phyloP scores from a whole-genome alignment of 495 filamentous ascomycete genomes.

The Daldinia loculata region DNA sequence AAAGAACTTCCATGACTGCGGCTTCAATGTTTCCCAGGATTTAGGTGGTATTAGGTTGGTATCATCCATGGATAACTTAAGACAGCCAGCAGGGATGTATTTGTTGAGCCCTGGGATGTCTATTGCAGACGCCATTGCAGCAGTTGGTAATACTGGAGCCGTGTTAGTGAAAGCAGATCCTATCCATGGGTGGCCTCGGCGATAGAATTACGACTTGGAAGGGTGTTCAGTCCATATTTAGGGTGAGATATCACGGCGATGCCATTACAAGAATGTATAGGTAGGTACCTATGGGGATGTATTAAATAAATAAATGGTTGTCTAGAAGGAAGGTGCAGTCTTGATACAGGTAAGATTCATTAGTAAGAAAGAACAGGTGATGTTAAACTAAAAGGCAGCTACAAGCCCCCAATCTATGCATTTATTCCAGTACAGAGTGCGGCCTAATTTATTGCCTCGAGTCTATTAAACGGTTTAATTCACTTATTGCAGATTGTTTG shows the following conservation, averaged over 20 bases:
- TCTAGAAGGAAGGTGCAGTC: not conserved
- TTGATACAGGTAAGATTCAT: conserved; percentile 7
- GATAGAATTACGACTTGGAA: not conserved
- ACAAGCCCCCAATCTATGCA: not conserved
- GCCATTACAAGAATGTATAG: no score
- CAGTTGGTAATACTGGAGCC: not conserved
- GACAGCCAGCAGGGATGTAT: conserved; percentile 52
- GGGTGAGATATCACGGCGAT: not conserved
- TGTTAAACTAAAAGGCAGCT: conserved; percentile 2
- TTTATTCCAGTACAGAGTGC: not conserved
- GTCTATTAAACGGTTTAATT: not conserved
- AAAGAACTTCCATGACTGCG: conserved; percentile 41
- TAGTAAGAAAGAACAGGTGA: conserved; percentile 4
- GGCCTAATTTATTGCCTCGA: not conserved
- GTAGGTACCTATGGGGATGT: no score
- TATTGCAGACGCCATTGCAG: conserved; percentile 9
- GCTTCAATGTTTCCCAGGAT: conserved; percentile 6
- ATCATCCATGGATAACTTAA: conserved; percentile 35
- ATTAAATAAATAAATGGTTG: not conserved
- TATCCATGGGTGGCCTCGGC: not conserved
- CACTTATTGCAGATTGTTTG: not conserved
- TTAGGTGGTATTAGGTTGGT: conserved; percentile 3
- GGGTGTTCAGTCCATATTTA: no score
- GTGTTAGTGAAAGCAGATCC: not conserved
- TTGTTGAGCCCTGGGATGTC: conserved; percentile 26